A percentile compares a stretch with the other conserved stretches of the same genome.
Conservation (phyloP, 192 early-diverging fungal species). For the Kickxella alabastrina region DNA sequence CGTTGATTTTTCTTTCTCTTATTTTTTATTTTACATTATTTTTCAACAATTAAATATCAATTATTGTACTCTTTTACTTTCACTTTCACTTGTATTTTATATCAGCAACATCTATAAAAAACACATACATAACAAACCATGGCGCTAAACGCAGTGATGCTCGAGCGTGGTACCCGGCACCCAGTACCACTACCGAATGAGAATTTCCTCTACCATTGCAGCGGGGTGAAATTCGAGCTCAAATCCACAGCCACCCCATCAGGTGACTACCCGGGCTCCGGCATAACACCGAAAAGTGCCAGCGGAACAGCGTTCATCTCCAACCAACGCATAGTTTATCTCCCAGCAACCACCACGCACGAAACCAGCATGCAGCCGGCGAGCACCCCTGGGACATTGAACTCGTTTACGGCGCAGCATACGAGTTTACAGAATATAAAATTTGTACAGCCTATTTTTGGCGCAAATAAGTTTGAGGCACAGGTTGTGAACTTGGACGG, state of each 20-base stretch:
- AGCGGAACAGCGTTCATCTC: slow-evolving; percentile 46
- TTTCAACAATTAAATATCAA: background rate
- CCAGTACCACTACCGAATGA: slow-evolving; percentile 40
- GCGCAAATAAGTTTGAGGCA: slow-evolving; percentile 39
- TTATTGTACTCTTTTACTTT: too few species aligned
- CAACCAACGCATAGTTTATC: slow-evolving; percentile 45
- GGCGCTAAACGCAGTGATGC: slow-evolving; percentile 46
- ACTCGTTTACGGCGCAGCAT: slow-evolving; percentile 41
- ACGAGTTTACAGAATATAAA: slow-evolving; percentile 14
- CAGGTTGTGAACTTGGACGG: slow-evolving; percentile 15
- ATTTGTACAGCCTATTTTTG: slow-evolving; percentile 41
- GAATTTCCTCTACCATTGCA: slow-evolving; percentile 52
- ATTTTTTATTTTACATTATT: background rate
- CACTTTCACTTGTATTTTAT: too few species aligned
- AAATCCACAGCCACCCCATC: slow-evolving; percentile 22
- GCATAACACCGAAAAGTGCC: slow-evolving; percentile 7
- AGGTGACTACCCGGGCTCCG: slow-evolving; percentile 29
- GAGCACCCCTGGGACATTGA: slow-evolving; percentile 3
- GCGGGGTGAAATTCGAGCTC: slow-evolving; percentile 49
- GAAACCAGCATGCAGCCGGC: slow-evolving; percentile 13
- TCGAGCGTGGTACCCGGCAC: slow-evolving; percentile 33
- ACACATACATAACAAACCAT: too few species aligned
- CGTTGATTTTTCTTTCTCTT: background rate
- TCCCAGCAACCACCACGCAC: slow-evolving; percentile 23
- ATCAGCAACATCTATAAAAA: too few species aligned